Percentiles rank a stretch among this genome's conserved stretches.
These are phyloP conservation scores for Hypoxylon lienhwacheense DNA, from an alignment of 495 filamentous ascomycete species.

Conservation along the genomic window DNA sequence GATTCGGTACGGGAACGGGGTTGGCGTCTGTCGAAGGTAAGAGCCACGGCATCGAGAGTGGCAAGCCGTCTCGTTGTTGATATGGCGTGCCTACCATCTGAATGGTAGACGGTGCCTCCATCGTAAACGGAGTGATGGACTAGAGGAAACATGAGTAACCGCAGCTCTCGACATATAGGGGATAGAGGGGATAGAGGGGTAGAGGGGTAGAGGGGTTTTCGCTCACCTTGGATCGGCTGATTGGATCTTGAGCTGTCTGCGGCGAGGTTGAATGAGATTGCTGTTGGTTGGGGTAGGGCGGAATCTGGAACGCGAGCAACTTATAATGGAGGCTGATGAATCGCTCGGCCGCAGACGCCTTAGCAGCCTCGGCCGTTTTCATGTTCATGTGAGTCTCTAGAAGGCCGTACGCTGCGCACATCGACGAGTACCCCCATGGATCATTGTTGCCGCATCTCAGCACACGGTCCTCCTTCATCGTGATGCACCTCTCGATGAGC, in stretches of 20 bases:
- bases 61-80: slow-evolving; percentile 27
- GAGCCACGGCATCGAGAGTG: slow-evolving; percentile 36
- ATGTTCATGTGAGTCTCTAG: slow-evolving; percentile 42
- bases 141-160: slow-evolving; percentile 9
- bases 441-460: slow-evolving; percentile 40
- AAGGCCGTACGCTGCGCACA: slow-evolving; percentile 40
- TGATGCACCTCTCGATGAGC: slow-evolving; percentile 40
- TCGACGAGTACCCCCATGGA: slow-evolving; percentile 42
- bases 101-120: slow-evolving; percentile 19
- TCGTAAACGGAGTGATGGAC: slow-evolving; percentile 32
- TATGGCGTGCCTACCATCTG: slow-evolving; percentile 18
- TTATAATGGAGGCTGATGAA: slow-evolving; percentile 42
- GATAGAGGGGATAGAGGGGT: not conserved
- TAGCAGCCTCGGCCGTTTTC: slow-evolving; percentile 37
- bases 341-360: slow-evolving; percentile 34
- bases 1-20: slow-evolving; percentile 28
- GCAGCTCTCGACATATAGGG: no score
- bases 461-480: slow-evolving; percentile 39
- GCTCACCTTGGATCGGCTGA: slow-evolving; percentile 27
- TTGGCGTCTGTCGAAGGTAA: slow-evolving; percentile 28
- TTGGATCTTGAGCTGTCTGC: slow-evolving; percentile 24
- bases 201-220: not conserved
- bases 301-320: slow-evolving; percentile 48
- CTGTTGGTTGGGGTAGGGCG: slow-evolving; percentile 32
- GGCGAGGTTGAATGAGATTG: slow-evolving; percentile 14